These are phyloP conservation scores for Penicillium sumatraense DNA, from an alignment of 2,329 filamentous ascomycete species.

Conservation along the genomic window DNA sequence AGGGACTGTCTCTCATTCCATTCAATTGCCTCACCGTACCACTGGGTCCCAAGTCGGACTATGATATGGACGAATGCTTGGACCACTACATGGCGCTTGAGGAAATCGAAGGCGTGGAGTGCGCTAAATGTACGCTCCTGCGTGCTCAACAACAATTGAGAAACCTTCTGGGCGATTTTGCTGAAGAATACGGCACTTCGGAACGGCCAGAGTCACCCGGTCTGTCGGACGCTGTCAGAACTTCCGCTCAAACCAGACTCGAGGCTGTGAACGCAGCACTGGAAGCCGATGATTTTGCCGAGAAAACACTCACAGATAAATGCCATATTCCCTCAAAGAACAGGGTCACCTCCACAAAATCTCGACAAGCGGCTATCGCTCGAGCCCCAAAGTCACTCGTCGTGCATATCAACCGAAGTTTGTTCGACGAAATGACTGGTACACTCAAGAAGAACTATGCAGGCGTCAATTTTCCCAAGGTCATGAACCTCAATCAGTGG, in stretches of 20 bases:
- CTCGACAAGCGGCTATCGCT: conserved; percentile 84
- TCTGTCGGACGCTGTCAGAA: conserved; percentile 43
- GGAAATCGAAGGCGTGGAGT: conserved; percentile 86
- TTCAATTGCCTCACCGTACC: conserved; percentile 93
- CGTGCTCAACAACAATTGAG: conserved; percentile 59
- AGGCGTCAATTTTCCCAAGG: conserved; percentile 73
- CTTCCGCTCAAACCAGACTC: conserved; percentile 59
- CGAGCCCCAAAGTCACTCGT: conserved; percentile 79
- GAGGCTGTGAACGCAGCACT: conserved; percentile 71
- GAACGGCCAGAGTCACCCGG: conserved; percentile 28
- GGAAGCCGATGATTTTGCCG: conserved; percentile 79
- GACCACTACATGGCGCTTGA: conserved; percentile 86
- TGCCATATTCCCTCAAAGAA: conserved; percentile 71
- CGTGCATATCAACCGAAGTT: conserved; percentile 87
- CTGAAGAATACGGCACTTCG: conserved; percentile 41
- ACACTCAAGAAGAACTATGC: conserved; percentile 82
- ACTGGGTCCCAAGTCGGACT: conserved; percentile 67
- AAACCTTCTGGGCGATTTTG: conserved; percentile 46
- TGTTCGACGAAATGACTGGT: conserved; percentile 84
- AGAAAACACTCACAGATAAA: conserved; percentile 64
- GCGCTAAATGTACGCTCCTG: conserved; percentile 84
- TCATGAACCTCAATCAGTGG: conserved; percentile 81
- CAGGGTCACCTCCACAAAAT: conserved; percentile 79
- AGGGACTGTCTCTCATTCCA: conserved; percentile 85
- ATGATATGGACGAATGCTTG: conserved; percentile 77